These are phyloP conservation scores for Clitopilus hobsonii DNA, from an alignment of 768 basidiomycete species.

Conservation along the genomic window DNA sequence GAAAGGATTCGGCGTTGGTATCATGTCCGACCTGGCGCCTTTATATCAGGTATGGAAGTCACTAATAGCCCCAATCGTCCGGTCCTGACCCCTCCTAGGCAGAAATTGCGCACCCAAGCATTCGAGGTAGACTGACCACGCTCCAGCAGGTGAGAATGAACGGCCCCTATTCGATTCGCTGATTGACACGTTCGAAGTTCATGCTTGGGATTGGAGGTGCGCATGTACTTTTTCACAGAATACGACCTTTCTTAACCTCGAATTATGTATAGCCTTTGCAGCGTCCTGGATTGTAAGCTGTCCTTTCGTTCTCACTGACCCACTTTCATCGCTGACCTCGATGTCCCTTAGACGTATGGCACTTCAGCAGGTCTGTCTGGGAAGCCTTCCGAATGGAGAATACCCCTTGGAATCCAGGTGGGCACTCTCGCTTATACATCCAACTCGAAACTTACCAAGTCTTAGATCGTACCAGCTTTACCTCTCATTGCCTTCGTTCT, in stretches of 20 bases:
- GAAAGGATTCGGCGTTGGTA: constrained; percentile 36
- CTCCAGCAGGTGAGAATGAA: constrained; percentile 34
- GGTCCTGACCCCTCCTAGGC: constrained; percentile 20
- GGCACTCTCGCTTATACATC: background rate
- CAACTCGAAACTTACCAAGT: background rate
- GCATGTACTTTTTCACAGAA: background rate
- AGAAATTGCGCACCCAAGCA: constrained; percentile 54
- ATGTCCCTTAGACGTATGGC: constrained; percentile 31
- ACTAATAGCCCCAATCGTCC: background rate
- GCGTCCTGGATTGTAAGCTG: constrained; percentile 41
- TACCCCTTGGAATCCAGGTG: constrained; percentile 43
- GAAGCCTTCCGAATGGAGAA: constrained; percentile 41
- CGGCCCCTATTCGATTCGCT: background rate
- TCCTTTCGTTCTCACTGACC: background rate
- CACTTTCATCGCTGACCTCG: background rate
- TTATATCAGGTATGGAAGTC: constrained; percentile 39
- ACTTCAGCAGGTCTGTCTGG: constrained; percentile 33
- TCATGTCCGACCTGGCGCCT: constrained; percentile 45
- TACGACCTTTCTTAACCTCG: background rate
- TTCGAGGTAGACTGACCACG: constrained; percentile 49
- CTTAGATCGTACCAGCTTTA: constrained; percentile 38
- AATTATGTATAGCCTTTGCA: constrained; percentile 31
- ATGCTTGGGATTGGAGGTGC: constrained; percentile 45
- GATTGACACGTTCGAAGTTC: constrained; percentile 20
- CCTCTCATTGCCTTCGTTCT: constrained; percentile 47